Conservation (phyloP, 805 yeast genomes). For the Kuraishia borneana region DNA sequence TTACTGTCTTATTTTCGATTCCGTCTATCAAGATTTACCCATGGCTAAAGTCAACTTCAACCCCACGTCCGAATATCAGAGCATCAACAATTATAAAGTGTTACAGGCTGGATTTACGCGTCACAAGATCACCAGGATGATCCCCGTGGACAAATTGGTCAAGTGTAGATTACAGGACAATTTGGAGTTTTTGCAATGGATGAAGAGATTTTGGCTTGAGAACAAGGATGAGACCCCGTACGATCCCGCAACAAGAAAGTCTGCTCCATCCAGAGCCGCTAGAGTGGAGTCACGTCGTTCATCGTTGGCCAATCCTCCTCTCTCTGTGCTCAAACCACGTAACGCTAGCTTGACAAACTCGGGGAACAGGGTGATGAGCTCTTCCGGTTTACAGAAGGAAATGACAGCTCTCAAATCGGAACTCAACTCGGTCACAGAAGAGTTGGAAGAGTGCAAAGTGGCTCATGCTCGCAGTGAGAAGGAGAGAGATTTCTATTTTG, state of each 20-base stretch:
- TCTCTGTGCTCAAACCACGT: neutral
- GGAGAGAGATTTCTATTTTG: slow-evolving; percentile 85
- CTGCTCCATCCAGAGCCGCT: neutral
- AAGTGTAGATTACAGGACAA: slow-evolving; percentile 92
- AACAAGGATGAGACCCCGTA: slow-evolving; percentile 58
- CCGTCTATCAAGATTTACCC: slow-evolving; percentile 74
- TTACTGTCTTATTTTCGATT: slow-evolving; percentile 85
- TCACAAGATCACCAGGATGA: slow-evolving; percentile 58
- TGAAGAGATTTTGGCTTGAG: slow-evolving; percentile 73
- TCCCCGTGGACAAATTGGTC: slow-evolving; percentile 73
- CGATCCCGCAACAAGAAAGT: slow-evolving; percentile 35
- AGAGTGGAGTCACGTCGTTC: slow-evolving; percentile 2
- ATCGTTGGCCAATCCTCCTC: neutral
- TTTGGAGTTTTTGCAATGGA: slow-evolving; percentile 90
- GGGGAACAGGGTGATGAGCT: neutral
- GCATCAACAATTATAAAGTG: slow-evolving; percentile 70
- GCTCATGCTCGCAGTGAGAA: slow-evolving; percentile 60
- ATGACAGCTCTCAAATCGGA: slow-evolving; percentile 31
- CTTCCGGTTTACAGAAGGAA: slow-evolving; percentile 24
- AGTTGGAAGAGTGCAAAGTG: slow-evolving; percentile 43
- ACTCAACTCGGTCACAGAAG: slow-evolving; percentile 30
- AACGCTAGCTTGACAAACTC: neutral
- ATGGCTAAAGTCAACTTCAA: slow-evolving; percentile 67
- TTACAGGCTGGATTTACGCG: slow-evolving; percentile 70
- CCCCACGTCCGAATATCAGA: slow-evolving; percentile 65